Evolutionary conservation across 2,329 filamentous ascomycete species (phyloP), one percentile per base, ranked within the genome.

Genomic region (Pseudogymnoascus sp.): DNA sequence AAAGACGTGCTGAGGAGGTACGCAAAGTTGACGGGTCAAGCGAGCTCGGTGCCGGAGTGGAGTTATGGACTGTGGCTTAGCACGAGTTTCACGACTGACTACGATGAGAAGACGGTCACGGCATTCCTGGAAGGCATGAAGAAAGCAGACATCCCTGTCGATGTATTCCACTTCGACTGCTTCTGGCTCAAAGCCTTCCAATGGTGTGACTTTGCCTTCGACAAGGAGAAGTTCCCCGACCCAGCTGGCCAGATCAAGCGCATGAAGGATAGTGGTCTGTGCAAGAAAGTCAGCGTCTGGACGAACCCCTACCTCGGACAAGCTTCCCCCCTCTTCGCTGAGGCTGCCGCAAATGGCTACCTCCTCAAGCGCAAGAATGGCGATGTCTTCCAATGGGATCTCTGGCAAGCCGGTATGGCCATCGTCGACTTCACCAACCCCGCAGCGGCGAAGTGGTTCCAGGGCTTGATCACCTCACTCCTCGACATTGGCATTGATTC

Each of bases 1-100:
- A 90, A 89, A 72, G 87, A 91, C 57, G 83, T 92, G 1, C 74
- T 92, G 14, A 78, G 79, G 37, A 81, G 82, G 64, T 92, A 91
- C 71, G 83, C 86, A 0, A 75, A 80, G 20, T 76, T 92, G 36
- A 90, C 87, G 0, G 88, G 88, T 1, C 79, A 79, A 54, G 81
- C 88, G 0, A 81, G 79, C 36, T 79, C 80, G 61, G 81, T 89
- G 1, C 89, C 88, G 0, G 80, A 81, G 28, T 92, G 88, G 89
- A 89, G 86, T 64, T 91, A 86, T 65, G 88, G 88, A 1, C 78
- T 91, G 7, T 91, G 88, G 88, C 78, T 92, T 18, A 90, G 85
- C 61, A 92, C 88, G 12, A 87, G 78, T 30, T 86, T 86, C 69
- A 85, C 82, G 2, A 86, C 83, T 2, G 79, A 79, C 50, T 86